phyloP scores from a whole-genome alignment of 306 rosid species.

The Luffa acutangula region DNA sequence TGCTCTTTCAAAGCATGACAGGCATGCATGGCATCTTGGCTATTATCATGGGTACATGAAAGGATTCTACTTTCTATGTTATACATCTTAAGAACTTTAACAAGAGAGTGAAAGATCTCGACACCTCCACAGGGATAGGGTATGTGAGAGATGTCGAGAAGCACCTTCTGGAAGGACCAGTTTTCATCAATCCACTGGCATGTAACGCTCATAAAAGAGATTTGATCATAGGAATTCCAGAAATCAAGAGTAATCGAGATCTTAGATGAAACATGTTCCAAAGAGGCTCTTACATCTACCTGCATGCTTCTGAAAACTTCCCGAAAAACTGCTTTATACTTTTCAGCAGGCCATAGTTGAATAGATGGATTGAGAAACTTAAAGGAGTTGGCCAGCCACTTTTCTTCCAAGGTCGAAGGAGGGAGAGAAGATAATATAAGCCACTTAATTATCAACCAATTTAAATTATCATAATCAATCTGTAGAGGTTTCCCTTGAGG shows the following conservation, averaged over 20 bases:
- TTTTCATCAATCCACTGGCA: conserved; percentile 88
- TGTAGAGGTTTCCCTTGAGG: conserved; percentile 51
- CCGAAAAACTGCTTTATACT: conserved; percentile 47
- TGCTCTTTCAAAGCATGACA: conserved; percentile 66
- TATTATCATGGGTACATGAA: conserved; percentile 91
- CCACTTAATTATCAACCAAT: conserved; percentile 91
- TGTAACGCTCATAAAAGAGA: conserved; percentile 72
- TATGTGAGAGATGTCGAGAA: conserved; percentile 76
- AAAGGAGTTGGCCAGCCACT: conserved; percentile 72
- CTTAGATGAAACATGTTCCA: conserved; percentile 69
- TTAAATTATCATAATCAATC: conserved; percentile 79
- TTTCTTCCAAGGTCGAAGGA: conserved; percentile 78
- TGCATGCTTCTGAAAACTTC: conserved; percentile 82
- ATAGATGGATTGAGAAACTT: conserved; percentile 76
- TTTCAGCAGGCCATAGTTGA: conserved; percentile 77
- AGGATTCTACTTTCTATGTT: conserved; percentile 67
- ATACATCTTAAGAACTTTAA: conserved; percentile 66
- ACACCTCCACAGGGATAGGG: conserved; percentile 69
- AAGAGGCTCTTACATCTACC: conserved; percentile 61
- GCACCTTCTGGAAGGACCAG: conserved; percentile 80
- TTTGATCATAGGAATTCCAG: conserved; percentile 84
- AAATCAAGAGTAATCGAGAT: conserved; percentile 78
- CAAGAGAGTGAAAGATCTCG: conserved; percentile 56
- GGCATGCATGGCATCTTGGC: conserved; percentile 59
- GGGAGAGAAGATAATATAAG: conserved; percentile 74